Evolutionary conservation across 2,329 filamentous ascomycete species (phyloP).

Genomic region (Penicillium psychrosexuale): DNA sequence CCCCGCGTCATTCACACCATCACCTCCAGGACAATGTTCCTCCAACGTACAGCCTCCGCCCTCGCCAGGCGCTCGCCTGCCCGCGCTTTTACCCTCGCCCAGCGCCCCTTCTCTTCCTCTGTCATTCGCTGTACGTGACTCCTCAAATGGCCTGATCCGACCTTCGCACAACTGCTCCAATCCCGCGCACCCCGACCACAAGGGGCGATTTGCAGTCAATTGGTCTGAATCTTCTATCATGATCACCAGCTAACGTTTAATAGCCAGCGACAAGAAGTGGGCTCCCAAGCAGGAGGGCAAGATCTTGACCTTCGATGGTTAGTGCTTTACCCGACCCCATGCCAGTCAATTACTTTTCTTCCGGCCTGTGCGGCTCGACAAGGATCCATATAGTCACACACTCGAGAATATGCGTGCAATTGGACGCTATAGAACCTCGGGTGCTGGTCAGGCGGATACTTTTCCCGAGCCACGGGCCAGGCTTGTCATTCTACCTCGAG

Average conservation of each 20-base stretch:
- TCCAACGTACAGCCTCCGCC: constrained; percentile 46
- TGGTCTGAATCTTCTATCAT: neutral
- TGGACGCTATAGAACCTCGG: constrained; percentile 9
- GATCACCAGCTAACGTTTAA: constrained; percentile 24
- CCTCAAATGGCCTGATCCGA: constrained; percentile 24
- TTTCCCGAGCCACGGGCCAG: constrained; percentile 9
- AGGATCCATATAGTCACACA: neutral
- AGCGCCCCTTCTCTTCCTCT: constrained; percentile 47
- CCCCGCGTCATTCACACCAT: constrained; percentile 23
- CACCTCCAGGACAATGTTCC: constrained; percentile 44
- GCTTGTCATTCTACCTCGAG: neutral
- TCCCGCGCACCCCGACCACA: constrained; percentile 15
- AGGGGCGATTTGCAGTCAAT: constrained; percentile 17
- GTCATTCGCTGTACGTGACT: constrained; percentile 46
- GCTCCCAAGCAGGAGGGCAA: constrained; percentile 43
- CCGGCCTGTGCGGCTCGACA: constrained; percentile 7
- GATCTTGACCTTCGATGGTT: constrained; percentile 46
- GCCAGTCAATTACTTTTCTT: constrained; percentile 13
- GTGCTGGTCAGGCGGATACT: constrained; percentile 12
- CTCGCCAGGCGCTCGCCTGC: constrained; percentile 46
- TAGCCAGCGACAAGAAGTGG: constrained; percentile 41
- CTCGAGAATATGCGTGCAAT: constrained; percentile 3
- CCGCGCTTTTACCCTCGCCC: constrained; percentile 38
- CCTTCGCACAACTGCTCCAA: constrained; percentile 23
- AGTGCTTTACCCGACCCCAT: constrained; percentile 21